Evolutionary conservation across 2,329 filamentous ascomycete species (phyloP), one percentile per base, ranked within the genome.

Genomic region (Mollisia scopiformis): DNA sequence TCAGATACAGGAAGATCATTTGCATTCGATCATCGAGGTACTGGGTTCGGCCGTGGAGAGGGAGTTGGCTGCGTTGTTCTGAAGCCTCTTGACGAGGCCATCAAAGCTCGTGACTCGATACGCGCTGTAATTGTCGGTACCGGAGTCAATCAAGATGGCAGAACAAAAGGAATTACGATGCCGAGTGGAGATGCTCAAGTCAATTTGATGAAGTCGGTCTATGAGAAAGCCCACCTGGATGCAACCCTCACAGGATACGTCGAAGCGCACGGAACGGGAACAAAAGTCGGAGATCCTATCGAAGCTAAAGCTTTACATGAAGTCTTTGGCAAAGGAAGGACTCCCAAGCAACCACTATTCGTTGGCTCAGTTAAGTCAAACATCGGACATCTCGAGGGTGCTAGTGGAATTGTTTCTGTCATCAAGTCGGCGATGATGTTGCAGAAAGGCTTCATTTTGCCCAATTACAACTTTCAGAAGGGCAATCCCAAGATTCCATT

Each of bases 41-140:
- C 84, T 60, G 88, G 88, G 0, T 90, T 89, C 67, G 85, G 82
- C 0, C 79, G 87, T 31, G 87, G 86, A 1, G 88, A 90, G 68
- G 88, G 87, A 0, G 77, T 84, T 27, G 85, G 80, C 0, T 78
- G 84, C n/a, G 72, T 90, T 1, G 68, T 89, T 3, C 68, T 90
- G 50, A 89, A 89, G 72, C 79, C 79, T 1, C 74, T 89, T 5
- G 74, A 75, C 11, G 69, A 77, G 39, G 80, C 80, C 1, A 51
- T 82, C 13, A 67, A 69, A 37, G 76, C 78, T 33, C 72, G 73
- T 5, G 77, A 83, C 63, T 70, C 71, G 0, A 78, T 83, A 21
- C 73, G 76, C 2, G 77, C 76, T 4, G 69, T 82, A 4, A 79
- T 83, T 31, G 68, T 74, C n/a, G 75, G 70, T 0, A 76, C 74